These are phyloP conservation scores for Kwoniella europaea DNA, from an alignment of 768 basidiomycete species.

Conservation along the genomic window DNA sequence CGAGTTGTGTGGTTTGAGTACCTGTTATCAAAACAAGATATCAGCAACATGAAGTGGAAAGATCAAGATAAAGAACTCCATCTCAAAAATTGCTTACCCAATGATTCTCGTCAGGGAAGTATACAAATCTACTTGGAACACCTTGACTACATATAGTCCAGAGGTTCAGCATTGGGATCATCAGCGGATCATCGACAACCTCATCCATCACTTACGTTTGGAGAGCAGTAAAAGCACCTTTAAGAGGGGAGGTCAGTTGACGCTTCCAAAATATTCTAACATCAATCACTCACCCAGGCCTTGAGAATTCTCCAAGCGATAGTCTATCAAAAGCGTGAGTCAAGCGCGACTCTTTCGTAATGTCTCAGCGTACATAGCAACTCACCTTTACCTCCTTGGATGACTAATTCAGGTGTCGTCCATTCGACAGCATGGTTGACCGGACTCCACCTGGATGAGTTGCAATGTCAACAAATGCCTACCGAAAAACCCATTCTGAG, in stretches of 20 bases:
- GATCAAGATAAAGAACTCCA: not conserved
- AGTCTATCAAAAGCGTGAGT: constrained; percentile 62
- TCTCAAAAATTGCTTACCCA: constrained; percentile 61
- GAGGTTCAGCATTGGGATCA: constrained; percentile 63
- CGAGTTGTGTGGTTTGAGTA: constrained; percentile 65
- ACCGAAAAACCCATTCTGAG: not conserved
- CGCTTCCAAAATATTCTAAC: too few species aligned
- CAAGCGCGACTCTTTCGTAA: not conserved
- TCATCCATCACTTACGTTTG: constrained; percentile 57
- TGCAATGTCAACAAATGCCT: not conserved
- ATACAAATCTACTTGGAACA: constrained; percentile 45
- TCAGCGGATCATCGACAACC: not conserved
- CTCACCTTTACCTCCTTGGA: constrained; percentile 75
- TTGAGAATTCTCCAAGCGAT: constrained; percentile 81
- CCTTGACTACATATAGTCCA: constrained; percentile 63
- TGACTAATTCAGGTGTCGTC: constrained; percentile 80
- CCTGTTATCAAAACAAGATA: constrained; percentile 58
- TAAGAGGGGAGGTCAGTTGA: not conserved
- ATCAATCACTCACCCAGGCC: constrained; percentile 62
- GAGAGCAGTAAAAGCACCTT: constrained; percentile 77
- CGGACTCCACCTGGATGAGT: constrained; percentile 69
- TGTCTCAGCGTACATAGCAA: not conserved
- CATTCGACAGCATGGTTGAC: constrained; percentile 80
- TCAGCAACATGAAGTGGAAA: constrained; percentile 60
- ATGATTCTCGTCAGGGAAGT: constrained; percentile 54